A percentile compares a stretch with the other conserved stretches of the same genome.
Conservation (phyloP, 208 protist genomes). For the Wallacemonas collosoma region DNA sequence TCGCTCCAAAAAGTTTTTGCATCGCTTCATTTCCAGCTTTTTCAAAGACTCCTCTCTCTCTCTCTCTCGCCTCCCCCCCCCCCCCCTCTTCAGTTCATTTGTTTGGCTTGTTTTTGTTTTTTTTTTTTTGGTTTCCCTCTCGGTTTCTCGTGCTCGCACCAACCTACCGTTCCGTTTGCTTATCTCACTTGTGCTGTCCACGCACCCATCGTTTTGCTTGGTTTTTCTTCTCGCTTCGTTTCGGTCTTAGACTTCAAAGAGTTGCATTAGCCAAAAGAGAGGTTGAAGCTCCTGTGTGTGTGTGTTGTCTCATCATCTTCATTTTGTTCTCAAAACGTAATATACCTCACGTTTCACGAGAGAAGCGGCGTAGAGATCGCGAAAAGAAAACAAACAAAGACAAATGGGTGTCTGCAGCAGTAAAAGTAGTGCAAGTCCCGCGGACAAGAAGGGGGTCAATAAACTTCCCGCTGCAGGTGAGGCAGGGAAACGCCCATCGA, state of each 20-base stretch:
- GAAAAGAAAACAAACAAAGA: slow-evolving; percentile 18
- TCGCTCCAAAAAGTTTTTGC: no score
- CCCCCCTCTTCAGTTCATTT: background rate
- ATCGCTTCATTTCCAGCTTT: background rate
- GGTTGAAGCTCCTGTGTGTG: no score
- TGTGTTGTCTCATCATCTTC: background rate
- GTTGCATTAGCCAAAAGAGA: no score
- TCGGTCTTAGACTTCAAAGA: no score
- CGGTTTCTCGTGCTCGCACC: background rate
- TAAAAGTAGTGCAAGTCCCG: slow-evolving; percentile 6
- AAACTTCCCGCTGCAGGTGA: slow-evolving; percentile 4
- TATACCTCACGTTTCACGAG: background rate
- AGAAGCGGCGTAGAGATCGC: background rate
- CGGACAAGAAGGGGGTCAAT: background rate
- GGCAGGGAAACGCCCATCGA: background rate
- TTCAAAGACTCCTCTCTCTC: background rate
- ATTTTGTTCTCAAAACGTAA: background rate
- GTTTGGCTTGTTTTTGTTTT: slow-evolving; percentile 13
- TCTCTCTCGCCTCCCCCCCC: background rate
- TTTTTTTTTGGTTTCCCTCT: slow-evolving; percentile 7
- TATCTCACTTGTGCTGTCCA: no score
- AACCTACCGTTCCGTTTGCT: background rate
- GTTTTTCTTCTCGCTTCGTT: slow-evolving; percentile 7
- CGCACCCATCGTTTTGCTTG: background rate
- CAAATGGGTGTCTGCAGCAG: slow-evolving; percentile 19